Evolutionary conservation across 2,329 filamentous ascomycete species (phyloP), one percentile per base, ranked within the genome.

Genomic region (Lecanicillium sp.): DNA sequence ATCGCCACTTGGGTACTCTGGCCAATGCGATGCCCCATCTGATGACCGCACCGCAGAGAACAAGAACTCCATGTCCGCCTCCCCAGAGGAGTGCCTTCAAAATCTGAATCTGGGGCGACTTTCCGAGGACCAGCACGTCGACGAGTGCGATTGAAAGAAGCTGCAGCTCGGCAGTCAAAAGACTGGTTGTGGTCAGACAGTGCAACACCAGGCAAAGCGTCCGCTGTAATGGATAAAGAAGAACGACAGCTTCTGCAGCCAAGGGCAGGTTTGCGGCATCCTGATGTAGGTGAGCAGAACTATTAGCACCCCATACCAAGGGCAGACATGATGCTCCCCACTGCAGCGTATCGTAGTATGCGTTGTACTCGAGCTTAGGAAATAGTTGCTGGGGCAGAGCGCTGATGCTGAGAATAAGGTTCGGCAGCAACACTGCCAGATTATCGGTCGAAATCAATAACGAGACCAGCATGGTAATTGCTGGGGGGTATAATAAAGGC

Each of bases 1-100:
- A 90, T 36, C 90, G 86, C 89, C 91, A 96, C 57, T 83, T 89
- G 2, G 93, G 93, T 15, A 97, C 87, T 49, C 91, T 78, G 43
- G 91, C 90, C 52, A 98, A 70, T 21, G 84, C 78, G 45, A 97
- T 85, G 38, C 87, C 90, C 86, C 88, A 94, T 57, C 77, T 78
- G 29, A 97, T 79, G 11, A 93, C 79, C 24, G 82, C 76, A 24
- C 81, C 79, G 60, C 89, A 94, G 5, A 79, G 70, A 4, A 91
- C 68, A 45, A 95, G 80, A 14, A 95, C 65, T 38, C 80, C 77
- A 24, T 96, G 65, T 1, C 90, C 90, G n/a, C 91, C 84, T 37
- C 83, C 73, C 87, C 87, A 95, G 48, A 96, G 73, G 46, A 97
- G 70, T 14, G 86, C 82, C 68, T 95, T 93, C 40, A 97, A 71